Base-by-base conservation (phyloP, 1,139 yeast genomes). In the Blastobotrys petasosporus region DNA sequence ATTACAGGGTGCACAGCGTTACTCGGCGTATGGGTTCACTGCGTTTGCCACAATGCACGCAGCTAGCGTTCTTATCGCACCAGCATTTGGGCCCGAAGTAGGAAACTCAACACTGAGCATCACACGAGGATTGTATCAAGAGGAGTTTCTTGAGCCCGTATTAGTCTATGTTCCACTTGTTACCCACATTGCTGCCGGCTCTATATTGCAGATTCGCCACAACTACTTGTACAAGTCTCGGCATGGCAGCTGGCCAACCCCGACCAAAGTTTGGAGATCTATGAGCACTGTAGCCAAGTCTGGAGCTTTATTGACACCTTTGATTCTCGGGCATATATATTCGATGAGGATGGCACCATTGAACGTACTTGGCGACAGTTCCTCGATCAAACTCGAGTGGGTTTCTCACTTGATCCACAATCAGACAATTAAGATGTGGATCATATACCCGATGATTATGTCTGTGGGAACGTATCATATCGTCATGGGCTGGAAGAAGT, bases 71-170 rank as follows among this genome's bases (percentile, higher is more conserved):
- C 67, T 78, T 1, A 54, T 76, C 1, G 70, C 77, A 0, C 94
- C 94, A 0, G 63, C 75, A 1, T 52, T 79, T 5, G 75, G 80
- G 1, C 50, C 68, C 11, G 66, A 66, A 0, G 54, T 70, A 2
- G 77, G 78, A 10, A 76, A 81, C 48, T 80, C 81, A 44, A 59
- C 80, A 12, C 69, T 85, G 49, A 77, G 80, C 50, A 69, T 81
- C 65, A 77, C 82, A 0, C 67, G 88, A 40, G 75, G 80, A 8
- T 59, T 85, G 0, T 85, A 84, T 60, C 85, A 79, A 46, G 62
- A 72, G 2, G 74, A 80, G 0, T 54, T 66, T 1, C 63, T 78
- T 13, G 92, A 83, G 58, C 62, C 65, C 6, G 45, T 70, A 0
- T 56, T 75, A 23, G 74, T 81, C 0, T 63, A 73, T 44, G 80